Evolutionary conservation across 2,329 filamentous ascomycete species (phyloP), one percentile per base, ranked within the genome.

Genomic region (Pseudogymnoascus verrucosus): DNA sequence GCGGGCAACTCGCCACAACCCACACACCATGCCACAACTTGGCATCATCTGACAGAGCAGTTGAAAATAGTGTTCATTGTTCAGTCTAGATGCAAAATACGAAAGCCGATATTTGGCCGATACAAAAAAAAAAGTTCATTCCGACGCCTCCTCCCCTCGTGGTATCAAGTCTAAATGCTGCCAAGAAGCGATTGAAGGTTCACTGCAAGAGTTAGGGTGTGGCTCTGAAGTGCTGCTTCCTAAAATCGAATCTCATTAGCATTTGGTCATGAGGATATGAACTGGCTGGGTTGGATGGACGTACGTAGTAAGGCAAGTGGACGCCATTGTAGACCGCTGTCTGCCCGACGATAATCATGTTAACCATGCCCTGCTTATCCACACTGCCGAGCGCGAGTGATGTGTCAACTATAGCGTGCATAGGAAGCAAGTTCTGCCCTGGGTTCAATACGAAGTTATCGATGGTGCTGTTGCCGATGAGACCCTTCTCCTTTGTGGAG

Each of bases 391-490:
- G 66, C 0, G 74, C 64, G 1, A 62, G 31, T 4, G 68, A 68
- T 62, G 82, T 76, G 67, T 86, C 74, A 61, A 84, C 74, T 3
- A 70, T 77, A 14, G 79, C 76, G 23, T 75, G 76, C 76, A 87
- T 80, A 1, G 78, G 74, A 40, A 83, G 68, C 11, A 66, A 75
- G 73, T 86, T 85, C 66, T 78, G 72, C 47, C 84, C 84, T 0
- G 85, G 85, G 8, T 71, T 73, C 23, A 87, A 74, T 21, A 78
- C 72, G 40, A 87, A 74, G 69, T 85, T 69, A 37, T 77, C 71
- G 12, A 87, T 74, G 28, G 77, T 78, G 5, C 80, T 70, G 61
- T 76, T 76, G 31, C 84, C 84, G 64, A 87, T 78, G 4, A 70
- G 16, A 4, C 73, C 77, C 54, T 76, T 77, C 8, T 62, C 42